Conservation (phyloP, 495 filamentous ascomycete genomes). For the Penicillium simplicissimum region DNA sequence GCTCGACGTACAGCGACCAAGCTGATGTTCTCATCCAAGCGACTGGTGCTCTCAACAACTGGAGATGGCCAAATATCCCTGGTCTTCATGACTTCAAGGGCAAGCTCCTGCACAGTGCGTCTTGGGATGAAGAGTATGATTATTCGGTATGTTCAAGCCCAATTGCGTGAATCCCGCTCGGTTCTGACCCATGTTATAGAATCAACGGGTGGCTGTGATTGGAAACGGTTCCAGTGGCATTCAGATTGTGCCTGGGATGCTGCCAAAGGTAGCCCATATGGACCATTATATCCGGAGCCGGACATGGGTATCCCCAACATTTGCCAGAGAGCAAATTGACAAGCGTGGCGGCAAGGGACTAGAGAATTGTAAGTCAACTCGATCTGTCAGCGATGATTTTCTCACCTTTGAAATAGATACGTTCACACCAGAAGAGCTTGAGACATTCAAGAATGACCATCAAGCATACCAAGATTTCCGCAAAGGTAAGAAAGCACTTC, state of each 20-base stretch:
- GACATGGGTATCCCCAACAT: constrained; percentile 48
- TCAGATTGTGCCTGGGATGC: constrained; percentile 63
- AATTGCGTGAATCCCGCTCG: neutral
- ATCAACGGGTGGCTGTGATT: constrained; percentile 54
- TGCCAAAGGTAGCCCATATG: constrained; percentile 51
- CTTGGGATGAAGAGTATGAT: constrained; percentile 47
- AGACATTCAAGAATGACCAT: constrained; percentile 46
- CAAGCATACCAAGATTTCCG: constrained; percentile 42
- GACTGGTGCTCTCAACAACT: constrained; percentile 56
- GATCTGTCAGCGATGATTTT: neutral
- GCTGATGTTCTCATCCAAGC: constrained; percentile 60
- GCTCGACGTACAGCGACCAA: constrained; percentile 40
- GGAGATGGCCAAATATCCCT: constrained; percentile 56
- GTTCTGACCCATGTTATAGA: constrained; percentile 30
- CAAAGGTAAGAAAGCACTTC: constrained; percentile 32
- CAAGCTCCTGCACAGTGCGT: constrained; percentile 55
- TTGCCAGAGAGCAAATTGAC: constrained; percentile 36
- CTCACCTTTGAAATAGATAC: constrained; percentile 21
- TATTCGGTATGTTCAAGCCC: constrained; percentile 25
- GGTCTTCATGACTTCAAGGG: constrained; percentile 57
- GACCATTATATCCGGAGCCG: constrained; percentile 44
- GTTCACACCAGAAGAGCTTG: constrained; percentile 48
- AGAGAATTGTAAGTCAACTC: constrained; percentile 36
- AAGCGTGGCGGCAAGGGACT: constrained; percentile 27
- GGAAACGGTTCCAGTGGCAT: constrained; percentile 53